These are phyloP conservation scores for Juncus effusus DNA, from an alignment of 176 grass and related monocot genomes.

Conservation along the genomic window DNA sequence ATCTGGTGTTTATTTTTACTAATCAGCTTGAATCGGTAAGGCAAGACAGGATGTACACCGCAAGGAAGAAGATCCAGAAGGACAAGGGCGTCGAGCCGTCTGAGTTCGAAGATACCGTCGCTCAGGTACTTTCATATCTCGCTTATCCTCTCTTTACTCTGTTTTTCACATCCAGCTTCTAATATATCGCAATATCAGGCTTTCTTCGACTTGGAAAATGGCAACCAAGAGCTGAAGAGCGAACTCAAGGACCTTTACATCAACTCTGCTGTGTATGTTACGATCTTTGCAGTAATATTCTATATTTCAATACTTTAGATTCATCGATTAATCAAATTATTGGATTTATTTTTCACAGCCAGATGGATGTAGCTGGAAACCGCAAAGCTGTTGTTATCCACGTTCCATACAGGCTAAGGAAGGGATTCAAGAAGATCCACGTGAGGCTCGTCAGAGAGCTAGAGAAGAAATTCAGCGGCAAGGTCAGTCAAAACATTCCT, in stretches of 20 bases:
- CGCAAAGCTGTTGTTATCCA: slow-evolving; percentile 89
- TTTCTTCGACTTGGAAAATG: slow-evolving; percentile 95
- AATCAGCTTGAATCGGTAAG: too few species aligned
- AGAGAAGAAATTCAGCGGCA: slow-evolving; percentile 98
- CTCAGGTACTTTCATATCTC: slow-evolving; percentile 49
- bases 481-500: slow-evolving; percentile 22
- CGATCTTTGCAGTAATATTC: not conserved
- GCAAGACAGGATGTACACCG: slow-evolving; percentile 67
- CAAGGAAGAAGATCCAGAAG: slow-evolving; percentile 97
- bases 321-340: not conserved
- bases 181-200: slow-evolving; percentile 32
- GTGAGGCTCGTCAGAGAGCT: slow-evolving; percentile 85
- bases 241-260: slow-evolving; percentile 95
- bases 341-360: slow-evolving; percentile 34
- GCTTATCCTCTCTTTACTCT: too few species aligned
- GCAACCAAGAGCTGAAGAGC: slow-evolving; percentile 80
- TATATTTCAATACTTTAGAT: not conserved
- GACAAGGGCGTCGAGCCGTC: slow-evolving; percentile 85
- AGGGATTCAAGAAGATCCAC: slow-evolving; percentile 89
- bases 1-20: too few species aligned
- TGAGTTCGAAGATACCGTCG: slow-evolving; percentile 88
- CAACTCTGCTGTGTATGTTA: slow-evolving; percentile 55
- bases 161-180: not conserved
- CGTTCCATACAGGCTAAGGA: slow-evolving; percentile 75
- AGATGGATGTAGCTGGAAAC: slow-evolving; percentile 70